Base-by-base conservation (phyloP, 257 asterid species). In the Capsicum chinense region DNA sequence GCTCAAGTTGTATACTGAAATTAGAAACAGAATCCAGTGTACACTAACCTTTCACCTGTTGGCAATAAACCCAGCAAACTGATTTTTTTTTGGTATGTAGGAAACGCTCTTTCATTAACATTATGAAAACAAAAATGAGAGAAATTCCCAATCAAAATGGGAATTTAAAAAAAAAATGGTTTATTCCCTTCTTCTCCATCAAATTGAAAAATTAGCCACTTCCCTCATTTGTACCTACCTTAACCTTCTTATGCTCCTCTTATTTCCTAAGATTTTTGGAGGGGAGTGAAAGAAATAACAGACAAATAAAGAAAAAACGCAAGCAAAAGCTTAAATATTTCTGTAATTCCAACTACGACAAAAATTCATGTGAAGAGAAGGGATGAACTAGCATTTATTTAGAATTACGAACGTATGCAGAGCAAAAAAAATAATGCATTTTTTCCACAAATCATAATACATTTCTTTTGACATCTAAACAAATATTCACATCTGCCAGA, bases 1-100 rank as follows among this genome's bases (percentile, higher is more conserved):
- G 81, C 62, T 74, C 7, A 35, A 74, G 81, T 50, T 74, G 44
- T 74, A 50, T 21, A 13, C 21, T 73, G 58, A 73, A 52, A 74
- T 13, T 50, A 44, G 21, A 44, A 74, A 50, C 7, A 21, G 47
- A 73, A 74, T 19, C 60, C 62, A 74, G 62, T 33, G 12, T 26
- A 26, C 33, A 26, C 33, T 3, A 50, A 10, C 8, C 52, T 19
- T 73, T 73, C 42, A 73, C n/a, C 59, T 5, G 19, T 48, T 48
- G 59, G 6, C 10, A 73, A 73, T 47, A 9, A 21, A 73, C 59
- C 80, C n/a, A 16, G 47, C 42, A 50, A 74, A 74, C 80, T 6
- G 14, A 11, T 19, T 11, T 73, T 26, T 47, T 1, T 74, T 48
- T 12, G 62, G 44, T 50, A 74, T 74, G 44, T 47, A 73, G 44